Percentiles rank a stretch among this genome's conserved stretches.
phyloP scores from a whole-genome alignment of 108 stramenopile genomes.

The Nannochloropsis gaditana region DNA sequence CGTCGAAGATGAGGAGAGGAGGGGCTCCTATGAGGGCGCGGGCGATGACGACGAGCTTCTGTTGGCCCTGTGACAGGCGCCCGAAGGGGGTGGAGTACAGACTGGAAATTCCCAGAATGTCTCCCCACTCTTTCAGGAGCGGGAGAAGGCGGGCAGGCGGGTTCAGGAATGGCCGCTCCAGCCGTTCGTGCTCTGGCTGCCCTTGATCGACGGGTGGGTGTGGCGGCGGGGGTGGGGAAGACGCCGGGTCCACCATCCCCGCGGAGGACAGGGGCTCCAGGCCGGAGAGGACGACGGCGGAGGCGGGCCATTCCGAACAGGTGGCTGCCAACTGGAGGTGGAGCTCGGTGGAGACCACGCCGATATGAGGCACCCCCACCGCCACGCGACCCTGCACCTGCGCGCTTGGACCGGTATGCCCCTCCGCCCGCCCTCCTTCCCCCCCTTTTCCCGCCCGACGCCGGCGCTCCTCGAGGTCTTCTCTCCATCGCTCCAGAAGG shows the following conservation, averaged over 20 bases:
- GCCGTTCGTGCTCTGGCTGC: background rate
- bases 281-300: slow-evolving; percentile 37
- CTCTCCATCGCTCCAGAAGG: background rate
- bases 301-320: slow-evolving; percentile 19
- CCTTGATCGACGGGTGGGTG: background rate
- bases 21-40: slow-evolving; percentile 62
- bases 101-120: slow-evolving; percentile 20
- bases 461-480: background rate
- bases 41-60: slow-evolving; percentile 66
- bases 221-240: background rate
- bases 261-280: slow-evolving; percentile 32
- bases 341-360: slow-evolving; percentile 69
- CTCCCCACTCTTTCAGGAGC: slow-evolving; percentile 22
- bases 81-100: slow-evolving; percentile 52
- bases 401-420: background rate
- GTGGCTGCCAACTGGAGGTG: slow-evolving; percentile 59
- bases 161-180: background rate
- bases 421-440: background rate
- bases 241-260: slow-evolving; percentile 22
- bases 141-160: background rate
- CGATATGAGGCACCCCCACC: slow-evolving; percentile 39
- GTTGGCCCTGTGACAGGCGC: slow-evolving; percentile 67
- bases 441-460: background rate
- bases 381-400: background rate
- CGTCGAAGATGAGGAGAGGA: slow-evolving; percentile 63